Evolutionary conservation across 2,329 filamentous ascomycete genomes (phyloP), one percentile per base, ranked within the genome.

Genomic region (Cladorrhinum sp.): DNA sequence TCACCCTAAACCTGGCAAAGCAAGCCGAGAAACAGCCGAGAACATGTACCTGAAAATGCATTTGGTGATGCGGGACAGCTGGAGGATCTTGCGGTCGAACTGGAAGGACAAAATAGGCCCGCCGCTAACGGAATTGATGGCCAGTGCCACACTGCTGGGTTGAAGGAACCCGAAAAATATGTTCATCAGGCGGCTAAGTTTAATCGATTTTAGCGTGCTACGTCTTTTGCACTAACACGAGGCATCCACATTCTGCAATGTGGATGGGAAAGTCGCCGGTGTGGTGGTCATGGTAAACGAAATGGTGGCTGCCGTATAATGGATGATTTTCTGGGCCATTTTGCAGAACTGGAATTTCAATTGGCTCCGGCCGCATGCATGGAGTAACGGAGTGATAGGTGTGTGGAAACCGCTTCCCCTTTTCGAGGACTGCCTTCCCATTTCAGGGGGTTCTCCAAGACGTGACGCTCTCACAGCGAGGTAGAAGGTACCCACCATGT

Each of bases 391-490:
- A 45, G 16, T 18, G 22, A 23, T 20, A 12, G 3, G 12, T 22
- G 24, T 16, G 38, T 38, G 32, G 52, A 16, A 41, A 32, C 52
- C 20, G 52, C 32, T 55, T 55, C 52, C 52, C 52, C 52, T 41
- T 36, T 41, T 55, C 10, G 52, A 20, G 53, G 36, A 38, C 36
- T 22, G 52, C 53, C 53, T 56, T 56, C 23, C 36, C 38, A 45
- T 56, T 56, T 56, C 24, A 50, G 49, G 53, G 53, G 53, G 10
- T 45, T 22, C 16, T 5, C 24, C 32, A 56, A 56, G 38, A 24
- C 32, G 53, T 56, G 38, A 56, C 53, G 53, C 53, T 56, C 48
- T 56, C 53, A 49, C 53, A 23, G 38, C n/a, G 32, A 56, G 18
- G 53, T 56, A 49, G 38, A 36, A 36, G 38, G 24, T 56, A 49